Conservation (phyloP, 2,329 filamentous ascomycete genomes). For the Arachnomyces sp. region DNA sequence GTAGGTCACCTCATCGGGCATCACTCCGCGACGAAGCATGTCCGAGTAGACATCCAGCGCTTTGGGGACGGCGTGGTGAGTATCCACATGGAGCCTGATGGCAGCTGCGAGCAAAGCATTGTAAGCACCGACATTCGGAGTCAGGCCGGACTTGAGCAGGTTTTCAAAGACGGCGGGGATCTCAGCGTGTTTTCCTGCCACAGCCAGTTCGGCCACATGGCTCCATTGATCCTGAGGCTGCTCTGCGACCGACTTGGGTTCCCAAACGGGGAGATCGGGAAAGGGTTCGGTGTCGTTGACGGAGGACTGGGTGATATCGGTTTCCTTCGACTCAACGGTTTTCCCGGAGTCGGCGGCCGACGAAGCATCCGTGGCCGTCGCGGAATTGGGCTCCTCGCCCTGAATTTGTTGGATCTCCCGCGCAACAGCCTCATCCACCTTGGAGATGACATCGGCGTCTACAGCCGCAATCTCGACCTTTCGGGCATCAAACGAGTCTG, state of each 20-base stretch:
- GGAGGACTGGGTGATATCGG: conserved; percentile 18
- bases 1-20: conserved; percentile 78
- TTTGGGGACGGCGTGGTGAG: conserved; percentile 79
- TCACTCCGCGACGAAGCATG: conserved; percentile 80
- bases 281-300: conserved; percentile 33
- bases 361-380: conserved; percentile 27
- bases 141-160: conserved; percentile 74
- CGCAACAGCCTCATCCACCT: conserved; percentile 78
- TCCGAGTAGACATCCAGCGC: conserved; percentile 92
- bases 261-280: conserved; percentile 46
- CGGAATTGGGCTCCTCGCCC: conserved; percentile 37
- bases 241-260: conserved; percentile 50
- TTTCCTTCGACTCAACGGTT: conserved; percentile 13
- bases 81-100: conserved; percentile 70
- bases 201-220: conserved; percentile 67
- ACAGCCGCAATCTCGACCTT: conserved; percentile 44
- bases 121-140: conserved; percentile 79
- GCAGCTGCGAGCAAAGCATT: conserved; percentile 82
- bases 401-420: conserved; percentile 61
- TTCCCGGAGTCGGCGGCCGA: conserved; percentile 19
- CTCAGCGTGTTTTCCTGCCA: conserved; percentile 68
- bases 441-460: conserved; percentile 53
- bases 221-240: conserved; percentile 59
- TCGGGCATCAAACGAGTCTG: conserved; percentile 55
- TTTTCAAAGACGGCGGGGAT: conserved; percentile 87